phyloP scores from a whole-genome alignment of 2,329 filamentous ascomycete genomes.

The Aspergillus felis region DNA sequence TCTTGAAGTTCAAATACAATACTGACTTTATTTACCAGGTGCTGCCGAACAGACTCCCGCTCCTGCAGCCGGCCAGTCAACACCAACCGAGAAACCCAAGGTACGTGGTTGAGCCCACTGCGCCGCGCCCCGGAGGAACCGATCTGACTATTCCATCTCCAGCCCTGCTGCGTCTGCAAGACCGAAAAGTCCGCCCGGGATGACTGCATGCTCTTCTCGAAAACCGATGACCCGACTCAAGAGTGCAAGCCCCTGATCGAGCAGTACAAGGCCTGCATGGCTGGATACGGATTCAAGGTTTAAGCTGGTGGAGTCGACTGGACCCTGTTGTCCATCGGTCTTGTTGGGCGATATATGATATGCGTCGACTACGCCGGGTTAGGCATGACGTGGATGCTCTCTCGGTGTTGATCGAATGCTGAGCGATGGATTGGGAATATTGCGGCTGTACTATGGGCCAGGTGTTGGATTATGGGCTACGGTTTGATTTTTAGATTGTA shows the following conservation, averaged over 20 bases:
- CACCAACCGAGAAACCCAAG: constrained; percentile 37
- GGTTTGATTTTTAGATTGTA: constrained; percentile 12
- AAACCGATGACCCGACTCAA: constrained; percentile 68
- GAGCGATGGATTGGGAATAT: neutral
- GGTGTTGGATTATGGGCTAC: constrained; percentile 10
- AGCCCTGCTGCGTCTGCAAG: constrained; percentile 98
- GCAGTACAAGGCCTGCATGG: constrained; percentile 89
- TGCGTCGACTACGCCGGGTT: neutral
- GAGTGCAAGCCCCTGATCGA: constrained; percentile 81
- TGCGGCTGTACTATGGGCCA: constrained; percentile 1
- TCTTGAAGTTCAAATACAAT: neutral
- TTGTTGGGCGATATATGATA: neutral
- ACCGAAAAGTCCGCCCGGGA: constrained; percentile 88
- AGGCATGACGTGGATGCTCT: too few relatives aligned
- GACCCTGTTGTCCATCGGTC: constrained; percentile 3
- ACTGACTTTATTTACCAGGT: constrained; percentile 5
- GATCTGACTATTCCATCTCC: constrained; percentile 6
- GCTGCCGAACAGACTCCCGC: constrained; percentile 21
- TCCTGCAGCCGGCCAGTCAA: constrained; percentile 16
- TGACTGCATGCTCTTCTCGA: constrained; percentile 98
- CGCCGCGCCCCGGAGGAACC: neutral
- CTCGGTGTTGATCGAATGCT: constrained; percentile 1
- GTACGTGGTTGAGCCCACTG: constrained; percentile 17
- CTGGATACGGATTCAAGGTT: constrained; percentile 79
- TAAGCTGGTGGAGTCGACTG: constrained; percentile 19